Percentiles rank a stretch among this genome's conserved stretches.
phyloP scores from a whole-genome alignment of 495 filamentous ascomycete species.

The Podospora pseudopauciseta region DNA sequence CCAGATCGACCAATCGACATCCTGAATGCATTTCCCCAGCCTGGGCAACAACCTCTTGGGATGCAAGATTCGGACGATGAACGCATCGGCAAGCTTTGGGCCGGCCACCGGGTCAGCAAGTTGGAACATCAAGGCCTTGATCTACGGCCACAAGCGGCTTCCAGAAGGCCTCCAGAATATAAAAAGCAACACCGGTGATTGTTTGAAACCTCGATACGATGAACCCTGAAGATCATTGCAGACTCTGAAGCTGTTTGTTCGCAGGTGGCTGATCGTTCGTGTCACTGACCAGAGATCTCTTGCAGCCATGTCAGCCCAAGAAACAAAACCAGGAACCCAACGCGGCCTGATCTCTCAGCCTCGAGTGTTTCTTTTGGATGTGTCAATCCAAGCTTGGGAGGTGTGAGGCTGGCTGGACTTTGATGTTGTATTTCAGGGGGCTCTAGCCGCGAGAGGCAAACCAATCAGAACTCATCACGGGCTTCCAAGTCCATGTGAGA shows the following conservation, averaged over 20 bases:
- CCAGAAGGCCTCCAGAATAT: slow-evolving; percentile 13
- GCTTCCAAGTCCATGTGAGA: not conserved
- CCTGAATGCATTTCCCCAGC: not conserved
- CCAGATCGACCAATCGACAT: not conserved
- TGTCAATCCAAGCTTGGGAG: not conserved
- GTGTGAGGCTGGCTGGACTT: not conserved
- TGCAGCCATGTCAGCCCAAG: not conserved
- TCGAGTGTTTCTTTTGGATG: slow-evolving; percentile 4
- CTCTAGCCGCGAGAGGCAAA: slow-evolving; percentile 3
- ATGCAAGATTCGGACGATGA: not conserved
- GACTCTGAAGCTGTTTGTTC: slow-evolving; percentile 3
- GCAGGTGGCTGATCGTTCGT: not conserved
- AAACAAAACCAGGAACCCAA: not conserved
- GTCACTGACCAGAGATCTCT: not conserved
- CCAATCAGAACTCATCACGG: slow-evolving; percentile 15
- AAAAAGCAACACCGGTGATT: slow-evolving; percentile 10
- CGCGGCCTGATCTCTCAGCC: not conserved
- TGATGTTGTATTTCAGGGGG: slow-evolving; percentile 17
- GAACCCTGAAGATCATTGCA: slow-evolving; percentile 20
- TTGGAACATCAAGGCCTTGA: slow-evolving; percentile 8
- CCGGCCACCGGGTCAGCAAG: not conserved
- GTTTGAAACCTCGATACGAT: slow-evolving; percentile 18
- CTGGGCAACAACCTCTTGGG: not conserved
- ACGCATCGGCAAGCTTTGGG: not conserved
- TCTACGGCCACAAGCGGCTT: not conserved